Conservation (phyloP, 306 rosid species). For the Datisca glomerata region DNA sequence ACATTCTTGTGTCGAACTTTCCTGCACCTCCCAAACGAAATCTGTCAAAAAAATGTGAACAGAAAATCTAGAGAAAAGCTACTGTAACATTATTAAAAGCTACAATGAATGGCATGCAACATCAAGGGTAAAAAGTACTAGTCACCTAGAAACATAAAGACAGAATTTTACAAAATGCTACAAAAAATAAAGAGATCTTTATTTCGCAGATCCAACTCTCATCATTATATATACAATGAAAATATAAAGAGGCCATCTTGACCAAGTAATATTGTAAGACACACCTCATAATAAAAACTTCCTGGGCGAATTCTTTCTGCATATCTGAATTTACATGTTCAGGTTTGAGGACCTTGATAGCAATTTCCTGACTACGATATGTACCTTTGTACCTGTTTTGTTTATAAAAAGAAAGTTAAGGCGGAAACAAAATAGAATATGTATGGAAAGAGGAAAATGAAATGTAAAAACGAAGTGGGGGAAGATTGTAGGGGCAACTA, state of each 20-base stretch:
- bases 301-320: conserved; percentile 90
- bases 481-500: not conserved
- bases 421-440: not conserved
- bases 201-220: too few species aligned
- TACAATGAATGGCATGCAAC: too few species aligned
- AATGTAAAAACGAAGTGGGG: not conserved
- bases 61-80: not conserved
- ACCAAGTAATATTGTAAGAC: too few species aligned
- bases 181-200: not conserved
- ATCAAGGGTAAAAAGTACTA: too few species aligned
- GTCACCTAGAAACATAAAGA: not conserved
- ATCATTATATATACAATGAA: too few species aligned
- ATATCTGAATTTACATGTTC: conserved; percentile 69
- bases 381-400: conserved; percentile 73
- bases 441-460: not conserved
- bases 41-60: conserved; percentile 7
- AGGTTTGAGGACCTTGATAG: conserved; percentile 88
- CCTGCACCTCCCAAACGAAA: conserved; percentile 39
- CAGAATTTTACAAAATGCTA: not conserved
- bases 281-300: conserved; percentile 93
- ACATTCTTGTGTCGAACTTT: conserved; percentile 66
- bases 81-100: too few species aligned
- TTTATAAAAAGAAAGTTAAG: conserved; percentile 9
- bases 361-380: conserved; percentile 89
- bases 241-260: too few species aligned